Evolutionary conservation across 345 rosid species (phyloP), one percentile per base, ranked within the genome.

Genomic region (Barbarea vulgaris): DNA sequence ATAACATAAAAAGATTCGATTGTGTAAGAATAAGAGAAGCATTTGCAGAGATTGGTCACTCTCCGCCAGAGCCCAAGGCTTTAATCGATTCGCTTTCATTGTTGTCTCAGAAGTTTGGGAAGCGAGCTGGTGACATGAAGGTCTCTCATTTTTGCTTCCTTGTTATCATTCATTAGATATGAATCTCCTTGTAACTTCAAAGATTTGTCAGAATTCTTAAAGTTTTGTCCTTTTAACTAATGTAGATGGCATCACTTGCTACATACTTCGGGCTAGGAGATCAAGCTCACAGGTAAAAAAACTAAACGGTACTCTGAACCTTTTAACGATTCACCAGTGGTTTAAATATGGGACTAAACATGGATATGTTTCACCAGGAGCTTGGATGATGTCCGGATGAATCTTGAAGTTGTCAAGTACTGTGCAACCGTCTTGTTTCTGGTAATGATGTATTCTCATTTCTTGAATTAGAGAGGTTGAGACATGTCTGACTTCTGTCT

Each of bases 41-140:
- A 3, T 93, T 86, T 80, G 70, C 78, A 4, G 86, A 84, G 51
- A 84, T 89, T 31, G 88, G 89, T 9, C 80, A 71, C 33, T 55
- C 82, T 3, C 79, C 97, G 0, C 97, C 97, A 0, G 93, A 87
- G 84, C 95, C 96, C 0, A 90, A 83, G 82, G 93, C 89, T 0
- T 73, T 75, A 12, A 85, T 94, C 22, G 98, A 94, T 80, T 84
- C 98, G 9, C 70, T 88, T 77, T 75, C 85, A 0, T 82, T 94
- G 81, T 75, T 94, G 85, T 82, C 98, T 70, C 88, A 84, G 80
- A 84, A 58, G 75, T 90, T 94, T 59, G 97, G 98, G 30, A 90
- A 91, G 80, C 87, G 97, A 87, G 97, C 97, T 47, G 92, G 97
- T 3, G 87, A 91, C 78, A 86, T 94, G 98, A 94, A 91, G 88